Evolutionary conservation across 768 basidiomycete genomes (phyloP).

Genomic region (Leccinum boreale): DNA sequence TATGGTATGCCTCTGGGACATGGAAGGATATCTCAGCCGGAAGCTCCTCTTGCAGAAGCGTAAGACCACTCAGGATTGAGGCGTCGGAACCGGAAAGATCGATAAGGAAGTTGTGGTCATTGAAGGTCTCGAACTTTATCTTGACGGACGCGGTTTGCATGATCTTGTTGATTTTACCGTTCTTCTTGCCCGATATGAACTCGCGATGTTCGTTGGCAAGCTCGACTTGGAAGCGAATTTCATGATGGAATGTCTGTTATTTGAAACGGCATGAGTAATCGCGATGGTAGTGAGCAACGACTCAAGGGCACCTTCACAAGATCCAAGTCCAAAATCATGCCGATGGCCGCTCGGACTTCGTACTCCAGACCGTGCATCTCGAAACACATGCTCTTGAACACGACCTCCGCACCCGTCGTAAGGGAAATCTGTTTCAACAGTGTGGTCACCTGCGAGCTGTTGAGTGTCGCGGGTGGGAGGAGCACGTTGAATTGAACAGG

Average conservation of each 20-base stretch:
- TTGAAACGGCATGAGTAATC: background rate
- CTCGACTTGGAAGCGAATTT: slow-evolving; percentile 98
- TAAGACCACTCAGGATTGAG: slow-evolving; percentile 84
- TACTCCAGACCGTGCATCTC: slow-evolving; percentile 94
- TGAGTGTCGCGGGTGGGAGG: slow-evolving; percentile 77
- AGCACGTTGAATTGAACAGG: slow-evolving; percentile 93
- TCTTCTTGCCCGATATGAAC: slow-evolving; percentile 99
- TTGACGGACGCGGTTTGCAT: slow-evolving; percentile 97
- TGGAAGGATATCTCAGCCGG: slow-evolving; percentile 99
- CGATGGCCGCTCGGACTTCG: slow-evolving; percentile 83
- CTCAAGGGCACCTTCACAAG: slow-evolving; percentile 70
- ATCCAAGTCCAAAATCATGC: slow-evolving; percentile 86
- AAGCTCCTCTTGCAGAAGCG: slow-evolving; percentile 92
- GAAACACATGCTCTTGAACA: slow-evolving; percentile 97
- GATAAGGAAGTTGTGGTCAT: slow-evolving; percentile 92
- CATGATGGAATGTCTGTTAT: slow-evolving; percentile 84
- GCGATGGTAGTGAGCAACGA: background rate
- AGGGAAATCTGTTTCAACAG: slow-evolving; percentile 86
- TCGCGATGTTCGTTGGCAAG: slow-evolving; percentile 97
- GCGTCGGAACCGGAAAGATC: slow-evolving; percentile 83
- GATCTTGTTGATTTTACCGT: slow-evolving; percentile 99
- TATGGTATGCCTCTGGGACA: slow-evolving; percentile 97
- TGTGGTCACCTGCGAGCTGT: slow-evolving; percentile 76
- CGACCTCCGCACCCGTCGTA: slow-evolving; percentile 86
- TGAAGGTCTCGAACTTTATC: slow-evolving; percentile 99